phyloP scores from a whole-genome alignment of 2,329 filamentous ascomycete species.

The Aspergillaceae sp. region DNA sequence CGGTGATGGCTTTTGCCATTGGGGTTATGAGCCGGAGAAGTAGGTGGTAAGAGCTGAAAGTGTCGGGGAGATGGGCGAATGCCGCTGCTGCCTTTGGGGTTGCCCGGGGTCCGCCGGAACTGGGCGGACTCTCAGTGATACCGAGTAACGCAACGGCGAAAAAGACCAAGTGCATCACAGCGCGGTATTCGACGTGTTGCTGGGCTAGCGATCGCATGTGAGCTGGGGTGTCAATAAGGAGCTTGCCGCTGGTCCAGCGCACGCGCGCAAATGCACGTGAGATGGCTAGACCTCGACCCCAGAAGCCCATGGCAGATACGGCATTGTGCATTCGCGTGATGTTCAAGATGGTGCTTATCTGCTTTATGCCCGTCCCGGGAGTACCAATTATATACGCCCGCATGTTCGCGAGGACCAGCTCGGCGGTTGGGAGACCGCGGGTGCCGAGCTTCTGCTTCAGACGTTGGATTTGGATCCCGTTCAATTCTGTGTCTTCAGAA shows the following conservation, averaged over 20 bases:
- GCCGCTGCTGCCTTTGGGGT: too few species aligned
- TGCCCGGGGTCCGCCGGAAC: too few species aligned
- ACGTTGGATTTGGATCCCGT: conserved; percentile 57
- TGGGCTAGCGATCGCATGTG: conserved; percentile 16
- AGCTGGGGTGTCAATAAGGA: conserved; percentile 13
- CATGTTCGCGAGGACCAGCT: conserved; percentile 49
- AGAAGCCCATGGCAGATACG: conserved; percentile 13
- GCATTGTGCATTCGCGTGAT: conserved; percentile 39
- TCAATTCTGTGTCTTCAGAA: conserved; percentile 39
- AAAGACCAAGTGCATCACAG: conserved; percentile 15
- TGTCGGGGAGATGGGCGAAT: not conserved
- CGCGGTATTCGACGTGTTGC: conserved; percentile 16
- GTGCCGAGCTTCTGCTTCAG: conserved; percentile 63
- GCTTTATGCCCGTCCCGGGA: conserved; percentile 53
- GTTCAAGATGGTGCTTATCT: conserved; percentile 57
- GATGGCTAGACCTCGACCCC: conserved; percentile 16
- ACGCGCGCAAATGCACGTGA: conserved; percentile 16
- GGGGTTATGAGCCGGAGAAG: conserved; percentile 20
- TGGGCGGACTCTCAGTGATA: conserved; percentile 10
- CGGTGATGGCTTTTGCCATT: conserved; percentile 18
- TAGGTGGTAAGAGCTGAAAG: not conserved
- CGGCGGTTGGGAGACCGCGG: conserved; percentile 56
- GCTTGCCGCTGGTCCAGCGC: conserved; percentile 14
- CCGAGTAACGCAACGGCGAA: conserved; percentile 16
- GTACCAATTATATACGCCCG: conserved; percentile 53